phyloP scores from a whole-genome alignment of 331 rosid genomes.

The Arachis monticola region DNA sequence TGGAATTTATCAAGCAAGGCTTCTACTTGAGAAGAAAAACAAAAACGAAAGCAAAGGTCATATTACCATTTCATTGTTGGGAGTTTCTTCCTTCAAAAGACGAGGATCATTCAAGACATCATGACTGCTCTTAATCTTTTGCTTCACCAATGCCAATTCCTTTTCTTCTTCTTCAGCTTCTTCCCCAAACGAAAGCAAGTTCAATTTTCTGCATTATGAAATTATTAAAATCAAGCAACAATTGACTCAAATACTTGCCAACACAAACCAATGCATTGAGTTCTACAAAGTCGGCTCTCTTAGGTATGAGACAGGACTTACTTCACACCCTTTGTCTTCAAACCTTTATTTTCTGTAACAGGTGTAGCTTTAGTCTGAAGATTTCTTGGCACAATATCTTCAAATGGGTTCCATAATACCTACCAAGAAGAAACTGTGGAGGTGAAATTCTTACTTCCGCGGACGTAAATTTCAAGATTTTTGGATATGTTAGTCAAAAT shows the following conservation, averaged over 20 bases:
- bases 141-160: constrained; percentile 73
- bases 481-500: constrained; percentile 26
- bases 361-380: constrained; percentile 43
- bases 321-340: constrained; percentile 84
- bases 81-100: constrained; percentile 70
- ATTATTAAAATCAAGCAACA: constrained; percentile 28
- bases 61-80: constrained; percentile 58
- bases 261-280: constrained; percentile 16
- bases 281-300: constrained; percentile 17
- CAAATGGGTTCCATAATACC: constrained; percentile 96
- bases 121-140: constrained; percentile 93
- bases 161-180: constrained; percentile 98
- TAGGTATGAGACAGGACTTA: constrained; percentile 37
- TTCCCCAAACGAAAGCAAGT: constrained; percentile 93
- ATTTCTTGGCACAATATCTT: constrained; percentile 81
- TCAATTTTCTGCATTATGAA: constrained; percentile 66
- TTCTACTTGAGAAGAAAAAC: constrained; percentile 17
- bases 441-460: constrained; percentile 34
- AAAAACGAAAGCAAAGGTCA: constrained; percentile 18
- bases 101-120: constrained; percentile 98
- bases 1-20: constrained; percentile 23
- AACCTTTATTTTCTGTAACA: constrained; percentile 62
- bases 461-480: constrained; percentile 13
- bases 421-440: constrained; percentile 38
- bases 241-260: neutral